Base-by-base conservation (phyloP, 2,329 filamentous ascomycete species). In the Penicillium hordei region DNA sequence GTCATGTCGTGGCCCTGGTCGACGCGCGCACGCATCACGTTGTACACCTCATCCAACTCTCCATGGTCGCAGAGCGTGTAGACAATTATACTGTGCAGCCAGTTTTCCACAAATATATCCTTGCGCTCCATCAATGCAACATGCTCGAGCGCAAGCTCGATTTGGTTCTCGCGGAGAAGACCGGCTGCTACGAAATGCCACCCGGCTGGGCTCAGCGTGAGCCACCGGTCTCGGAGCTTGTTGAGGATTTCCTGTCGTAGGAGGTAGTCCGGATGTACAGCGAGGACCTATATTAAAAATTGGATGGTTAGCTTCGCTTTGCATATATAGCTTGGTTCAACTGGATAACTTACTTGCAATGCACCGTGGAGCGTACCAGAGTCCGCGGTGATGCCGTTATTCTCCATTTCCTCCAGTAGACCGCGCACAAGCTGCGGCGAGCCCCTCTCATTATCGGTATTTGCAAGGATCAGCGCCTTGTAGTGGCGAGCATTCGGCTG, bases 201-300 rank as follows among this genome's bases (percentile, higher is more conserved):
- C 9, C 86, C 88, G 7, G 82, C 79, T 12, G 81, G 82, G 42
- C 81, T 85, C 9, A 90, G 76, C 9, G 79, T 77, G 52, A 89
- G 82, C 89, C 91, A 96, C 61, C 85, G 82, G 55, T 85, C 81
- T 67, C 85, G 85, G 46, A 81, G 67, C 55, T 88, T 86, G 54
- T 84, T 78, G 39, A 97, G 77, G 4, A 96, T 81, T 36, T 87
- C 81, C 52, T 84, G 83, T 36, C 92, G 86, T 25, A 94, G 77
- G 6, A 91, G 65, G 66, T 95, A 93, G 73, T 97, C 90, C 0
- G 93, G 91, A 71, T 97, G 94, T 9, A 94, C 84, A 0, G 90
- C 85, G 25, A 97, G 80, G 5, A 84, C 88, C 80, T 89, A 4
- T 21, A 29, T 40, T 23, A 27, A 27, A 17, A 53, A 29, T 31